Base-by-base conservation (phyloP, 2,329 filamentous ascomycete genomes). In the Aspergillus hortae region DNA sequence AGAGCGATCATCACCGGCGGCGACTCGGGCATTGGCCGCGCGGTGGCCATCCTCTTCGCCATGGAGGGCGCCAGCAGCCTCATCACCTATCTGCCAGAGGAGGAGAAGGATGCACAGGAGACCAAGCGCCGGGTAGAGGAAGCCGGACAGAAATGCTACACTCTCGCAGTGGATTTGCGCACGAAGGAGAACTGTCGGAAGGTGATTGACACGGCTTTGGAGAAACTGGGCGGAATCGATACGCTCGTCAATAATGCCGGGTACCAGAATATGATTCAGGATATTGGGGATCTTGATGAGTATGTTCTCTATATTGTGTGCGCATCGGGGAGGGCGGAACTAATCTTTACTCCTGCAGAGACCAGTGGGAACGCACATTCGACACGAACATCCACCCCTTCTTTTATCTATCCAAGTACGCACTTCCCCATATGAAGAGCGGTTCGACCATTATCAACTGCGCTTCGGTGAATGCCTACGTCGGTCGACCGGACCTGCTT, bases 401-500 rank as follows among this genome's bases (percentile, higher is more conserved):
- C 75, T 94, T 91, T 77, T 92, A 85, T 74, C 77, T 92, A 33
- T 80, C 88, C 54, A 94, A 94, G 69, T 90, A 92, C 65, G 73
- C 80, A 11, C 77, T 94, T 10, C 84, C 84, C 0, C 86, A 92
- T 70, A 88, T 94, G 84, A 81, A 83, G 64, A 69, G 71, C n/a
- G 89, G 90, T 33, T 80, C 83, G 51, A 85, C 83, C 23, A 90
- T 95, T 68, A 90, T 95, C 79, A 94, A 92, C 76, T 91, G 90
- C 67, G 85, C 88, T 42, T 91, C 87, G 30, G 86, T 94, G 67
- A 92, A 92, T 68, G 88, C 86, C 23, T 94, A 92, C 72, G 82
- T 91, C 52, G 89, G 89, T 36, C 86, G 88, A 1, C 86, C 86
- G 0, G 89, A 92, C 62, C 79, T 92, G 2, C 81, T 94, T 45